Evolutionary conservation across 106 monocot genomes (phyloP).

Genomic region (Triglochin maritima): DNA sequence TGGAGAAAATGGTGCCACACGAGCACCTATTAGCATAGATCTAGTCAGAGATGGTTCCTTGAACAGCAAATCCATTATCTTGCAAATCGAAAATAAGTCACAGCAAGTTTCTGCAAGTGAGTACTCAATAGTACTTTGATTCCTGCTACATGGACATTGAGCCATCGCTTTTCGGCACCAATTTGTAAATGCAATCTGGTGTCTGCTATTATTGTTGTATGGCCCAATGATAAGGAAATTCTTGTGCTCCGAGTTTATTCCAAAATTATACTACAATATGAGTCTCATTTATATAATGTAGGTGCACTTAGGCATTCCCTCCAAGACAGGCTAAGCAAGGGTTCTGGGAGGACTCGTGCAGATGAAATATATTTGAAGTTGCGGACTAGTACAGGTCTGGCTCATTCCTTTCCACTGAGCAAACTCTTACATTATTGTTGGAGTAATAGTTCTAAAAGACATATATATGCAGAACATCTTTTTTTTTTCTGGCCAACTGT

Average conservation of each 20-base stretch:
- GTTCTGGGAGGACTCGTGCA: constrained; percentile 40
- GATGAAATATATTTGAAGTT: constrained; percentile 91
- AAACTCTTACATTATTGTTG: too few relatives aligned
- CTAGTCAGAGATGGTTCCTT: constrained; percentile 54
- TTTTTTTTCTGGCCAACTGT: too few relatives aligned
- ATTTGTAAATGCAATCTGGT: neutral
- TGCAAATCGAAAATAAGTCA: constrained; percentile 87
- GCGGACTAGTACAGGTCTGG: constrained; percentile 68
- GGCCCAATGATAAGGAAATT: neutral
- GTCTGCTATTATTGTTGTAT: neutral
- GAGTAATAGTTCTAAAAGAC: too few relatives aligned
- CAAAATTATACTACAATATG: too few relatives aligned
- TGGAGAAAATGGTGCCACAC: constrained; percentile 92
- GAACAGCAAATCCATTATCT: constrained; percentile 65
- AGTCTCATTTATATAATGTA: constrained; percentile 15
- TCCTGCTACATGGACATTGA: neutral
- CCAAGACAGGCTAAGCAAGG: constrained; percentile 88
- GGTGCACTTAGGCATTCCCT: constrained; percentile 91
- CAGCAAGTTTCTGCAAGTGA: constrained; percentile 98
- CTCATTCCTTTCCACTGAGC: neutral
- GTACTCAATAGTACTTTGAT: constrained; percentile 6
- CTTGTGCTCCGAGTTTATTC: too few relatives aligned
- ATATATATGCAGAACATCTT: too few relatives aligned
- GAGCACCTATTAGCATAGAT: constrained; percentile 80
- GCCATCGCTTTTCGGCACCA: neutral